phyloP scores from a whole-genome alignment of 1,284 basidiomycete genomes.

The Bjerkandera adusta region DNA sequence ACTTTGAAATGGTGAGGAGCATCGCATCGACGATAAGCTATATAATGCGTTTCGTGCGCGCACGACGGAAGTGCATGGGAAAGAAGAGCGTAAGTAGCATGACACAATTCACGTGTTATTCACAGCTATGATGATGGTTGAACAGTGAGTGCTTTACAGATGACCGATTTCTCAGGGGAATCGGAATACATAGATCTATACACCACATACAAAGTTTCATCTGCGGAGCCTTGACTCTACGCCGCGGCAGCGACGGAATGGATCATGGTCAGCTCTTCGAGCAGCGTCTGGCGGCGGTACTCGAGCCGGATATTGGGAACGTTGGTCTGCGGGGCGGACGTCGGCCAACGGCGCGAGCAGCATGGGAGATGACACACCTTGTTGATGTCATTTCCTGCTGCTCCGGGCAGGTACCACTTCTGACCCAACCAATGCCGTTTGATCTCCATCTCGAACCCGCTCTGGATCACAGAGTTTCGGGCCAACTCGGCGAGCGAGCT shows the following conservation, averaged over 20 bases:
- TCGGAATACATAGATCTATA: too few species aligned
- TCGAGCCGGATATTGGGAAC: constrained; percentile 89
- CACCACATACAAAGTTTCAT: too few species aligned
- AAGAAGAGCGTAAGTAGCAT: too few species aligned
- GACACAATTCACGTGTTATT: too few species aligned
- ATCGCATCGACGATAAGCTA: too few species aligned
- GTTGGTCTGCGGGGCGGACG: constrained; percentile 69
- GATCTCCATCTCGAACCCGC: constrained; percentile 98
- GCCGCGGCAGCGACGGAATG: constrained; percentile 15
- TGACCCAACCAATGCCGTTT: constrained; percentile 97
- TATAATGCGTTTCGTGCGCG: too few species aligned
- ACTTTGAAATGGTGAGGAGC: too few species aligned
- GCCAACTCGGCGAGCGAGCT: constrained; percentile 88
- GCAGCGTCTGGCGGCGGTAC: constrained; percentile 86
- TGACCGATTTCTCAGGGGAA: too few species aligned
- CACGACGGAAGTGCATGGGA: too few species aligned
- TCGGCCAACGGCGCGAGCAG: constrained; percentile 1
- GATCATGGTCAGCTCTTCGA: constrained; percentile 84
- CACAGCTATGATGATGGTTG: too few species aligned
- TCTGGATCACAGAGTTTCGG: constrained; percentile 94
- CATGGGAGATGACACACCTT: constrained; percentile 51
- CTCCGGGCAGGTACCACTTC: constrained; percentile 87
- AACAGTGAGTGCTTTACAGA: too few species aligned
- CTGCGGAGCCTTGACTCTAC: not conserved
- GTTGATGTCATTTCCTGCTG: constrained; percentile 88